Base-by-base conservation (phyloP, 2,329 filamentous ascomycete species). In the Fusarium newnesense region DNA sequence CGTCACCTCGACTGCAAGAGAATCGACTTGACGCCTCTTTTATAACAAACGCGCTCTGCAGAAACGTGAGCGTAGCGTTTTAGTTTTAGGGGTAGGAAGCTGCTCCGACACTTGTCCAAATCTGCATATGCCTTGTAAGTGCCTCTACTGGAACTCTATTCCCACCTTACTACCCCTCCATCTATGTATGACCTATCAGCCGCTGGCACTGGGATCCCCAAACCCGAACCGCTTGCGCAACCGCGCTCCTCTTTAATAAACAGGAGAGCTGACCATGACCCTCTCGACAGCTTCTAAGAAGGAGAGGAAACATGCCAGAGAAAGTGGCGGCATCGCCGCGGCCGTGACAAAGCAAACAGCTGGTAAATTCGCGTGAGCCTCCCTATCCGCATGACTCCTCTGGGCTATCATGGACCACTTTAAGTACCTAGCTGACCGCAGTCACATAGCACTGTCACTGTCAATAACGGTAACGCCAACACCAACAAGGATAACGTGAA, bases 291-390 rank as follows among this genome's bases (percentile, higher is more conserved):
- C 79, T 79, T 81, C 82, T 67, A 87, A 87, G 83, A 88, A 87
- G 80, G 82, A 86, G 77, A 86, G 83, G 80, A 89, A 87, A 82
- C 82, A 88, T 87, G 86, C 84, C 79, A 88, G 84, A 85, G 86
- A 88, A 77, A 82, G 81, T 77, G 84, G 86, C 76, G 84, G 85
- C 75, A 86, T 88, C 76, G 83, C 85, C 75, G 86, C 86, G 53
- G 86, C 86, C 81, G 84, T 88, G 82, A 87, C 84, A 71, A 87
- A 85, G 78, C 85, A 88, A 75, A 83, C 83, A 76, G 82, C 85
- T 78, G 84, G 83, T 77, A 87, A 86, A 80, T 86, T 87, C 81
- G 81, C 83, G 86, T 88, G 83, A 76, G 86, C 84, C 60, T 42
- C 61, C 52, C 44, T 60, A 65, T 65, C 76, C 80, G 72, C 77